These are phyloP conservation scores for Talaromyces rugulosus DNA, from an alignment of 2,329 filamentous ascomycete species.

Conservation along the genomic window DNA sequence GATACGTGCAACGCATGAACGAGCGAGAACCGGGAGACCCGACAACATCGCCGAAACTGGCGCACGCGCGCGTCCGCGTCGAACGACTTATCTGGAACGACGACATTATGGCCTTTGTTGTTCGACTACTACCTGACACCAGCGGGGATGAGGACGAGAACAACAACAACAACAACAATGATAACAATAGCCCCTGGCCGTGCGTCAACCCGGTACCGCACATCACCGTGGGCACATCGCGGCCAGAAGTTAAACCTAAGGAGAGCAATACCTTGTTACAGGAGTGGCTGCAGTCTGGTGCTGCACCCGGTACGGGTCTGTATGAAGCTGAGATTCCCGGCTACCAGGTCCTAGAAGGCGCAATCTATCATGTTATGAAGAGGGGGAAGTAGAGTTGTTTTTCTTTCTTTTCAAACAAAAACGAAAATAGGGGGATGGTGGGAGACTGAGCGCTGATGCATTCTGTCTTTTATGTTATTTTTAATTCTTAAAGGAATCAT, in stretches of 20 bases:
- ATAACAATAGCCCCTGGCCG: constrained; percentile 48
- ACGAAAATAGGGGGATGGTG: background rate
- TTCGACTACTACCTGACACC: constrained; percentile 52
- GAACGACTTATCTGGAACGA: constrained; percentile 75
- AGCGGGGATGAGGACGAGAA: constrained; percentile 19
- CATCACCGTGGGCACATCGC: constrained; percentile 81
- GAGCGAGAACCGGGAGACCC: constrained; percentile 22
- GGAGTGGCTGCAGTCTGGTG: constrained; percentile 64
- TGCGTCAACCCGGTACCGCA: constrained; percentile 78
- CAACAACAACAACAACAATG: background rate
- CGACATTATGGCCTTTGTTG: constrained; percentile 87
- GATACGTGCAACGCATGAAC: constrained; percentile 46
- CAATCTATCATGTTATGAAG: constrained; percentile 49
- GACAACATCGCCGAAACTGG: constrained; percentile 28
- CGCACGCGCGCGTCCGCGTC: constrained; percentile 47
- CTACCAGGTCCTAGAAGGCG: constrained; percentile 53
- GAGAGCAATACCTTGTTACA: constrained; percentile 85
- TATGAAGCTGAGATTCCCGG: constrained; percentile 52
- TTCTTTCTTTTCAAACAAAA: background rate
- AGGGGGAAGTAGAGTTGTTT: constrained; percentile 13
- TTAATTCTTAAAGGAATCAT: background rate
- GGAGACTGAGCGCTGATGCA: background rate
- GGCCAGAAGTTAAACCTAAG: constrained; percentile 74
- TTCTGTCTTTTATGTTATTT: background rate
- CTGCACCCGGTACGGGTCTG: constrained; percentile 49